These are phyloP conservation scores for Leishmania braziliensis DNA, from an alignment of 208 protist genomes.

Conservation along the genomic window DNA sequence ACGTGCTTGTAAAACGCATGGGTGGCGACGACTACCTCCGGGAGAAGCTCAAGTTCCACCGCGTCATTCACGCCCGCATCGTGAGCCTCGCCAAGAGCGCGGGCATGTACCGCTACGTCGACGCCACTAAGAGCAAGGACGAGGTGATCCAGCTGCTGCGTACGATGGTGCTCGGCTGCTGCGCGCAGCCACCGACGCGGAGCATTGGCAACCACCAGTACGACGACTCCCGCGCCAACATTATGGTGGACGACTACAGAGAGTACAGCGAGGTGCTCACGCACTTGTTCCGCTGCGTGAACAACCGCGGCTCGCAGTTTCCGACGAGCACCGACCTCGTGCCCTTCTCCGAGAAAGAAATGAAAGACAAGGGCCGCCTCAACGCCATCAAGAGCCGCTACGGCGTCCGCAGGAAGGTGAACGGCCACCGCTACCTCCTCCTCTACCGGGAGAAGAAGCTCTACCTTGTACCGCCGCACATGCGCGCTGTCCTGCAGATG, in stretches of 20 bases:
- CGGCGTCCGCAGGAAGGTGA: constrained; percentile 65
- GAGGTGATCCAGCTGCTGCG: constrained; percentile 73
- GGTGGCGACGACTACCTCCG: constrained; percentile 58
- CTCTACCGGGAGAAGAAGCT: constrained; percentile 42
- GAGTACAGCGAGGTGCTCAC: constrained; percentile 73
- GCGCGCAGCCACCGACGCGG: constrained; percentile 65
- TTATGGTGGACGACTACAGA: constrained; percentile 72
- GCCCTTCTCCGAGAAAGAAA: constrained; percentile 70
- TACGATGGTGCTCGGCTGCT: constrained; percentile 81
- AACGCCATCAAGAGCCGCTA: constrained; percentile 62
- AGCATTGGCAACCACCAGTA: constrained; percentile 67
- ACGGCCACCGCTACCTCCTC: constrained; percentile 61
- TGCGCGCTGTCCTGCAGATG: constrained; percentile 74
- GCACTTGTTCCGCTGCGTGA: constrained; percentile 62
- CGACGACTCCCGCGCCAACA: constrained; percentile 52
- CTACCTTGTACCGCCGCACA: constrained; percentile 80
- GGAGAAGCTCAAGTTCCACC: constrained; percentile 87
- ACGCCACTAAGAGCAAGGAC: constrained; percentile 67
- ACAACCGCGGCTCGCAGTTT: constrained; percentile 56
- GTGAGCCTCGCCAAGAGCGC: constrained; percentile 65
- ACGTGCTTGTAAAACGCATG: constrained; percentile 72
- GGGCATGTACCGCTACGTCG: constrained; percentile 82
- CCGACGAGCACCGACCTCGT: constrained; percentile 52
- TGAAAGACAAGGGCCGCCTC: constrained; percentile 73
- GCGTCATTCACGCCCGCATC: constrained; percentile 79